Conservation (phyloP, 768 basidiomycete genomes). For the Termitomyces bulborhizus region DNA sequence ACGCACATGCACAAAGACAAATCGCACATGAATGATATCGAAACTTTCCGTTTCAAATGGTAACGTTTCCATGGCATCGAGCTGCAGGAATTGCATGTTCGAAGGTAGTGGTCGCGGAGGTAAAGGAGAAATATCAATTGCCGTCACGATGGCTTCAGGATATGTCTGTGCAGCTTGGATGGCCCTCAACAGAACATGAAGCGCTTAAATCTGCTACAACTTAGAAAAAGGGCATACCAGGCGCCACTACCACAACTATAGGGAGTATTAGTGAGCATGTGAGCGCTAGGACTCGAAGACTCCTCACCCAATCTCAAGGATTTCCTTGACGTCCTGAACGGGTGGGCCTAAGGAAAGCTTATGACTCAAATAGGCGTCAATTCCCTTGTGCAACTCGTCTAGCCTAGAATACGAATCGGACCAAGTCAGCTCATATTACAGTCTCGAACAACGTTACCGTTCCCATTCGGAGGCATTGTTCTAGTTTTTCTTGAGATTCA, state of each 20-base stretch:
- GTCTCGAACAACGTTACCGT: not conserved
- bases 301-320: slow-evolving; percentile 5
- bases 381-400: slow-evolving; percentile 6
- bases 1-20: not conserved
- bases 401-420: not conserved
- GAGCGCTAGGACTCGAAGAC: no score
- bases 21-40: not conserved
- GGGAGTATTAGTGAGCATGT: not conserved
- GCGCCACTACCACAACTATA: slow-evolving; percentile 1
- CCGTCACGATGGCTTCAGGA: slow-evolving; percentile 4
- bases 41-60: not conserved
- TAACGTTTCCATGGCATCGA: not conserved
- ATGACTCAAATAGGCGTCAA: slow-evolving; percentile 1
- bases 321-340: not conserved
- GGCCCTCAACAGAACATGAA: not conserved
- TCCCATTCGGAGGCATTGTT: not conserved
- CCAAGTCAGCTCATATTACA: not conserved
- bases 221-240: not conserved
- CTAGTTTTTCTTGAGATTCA: not conserved
- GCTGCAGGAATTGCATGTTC: slow-evolving; percentile 1
- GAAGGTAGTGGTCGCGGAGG: not conserved
- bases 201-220: not conserved
- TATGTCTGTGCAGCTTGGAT: slow-evolving; percentile 5
- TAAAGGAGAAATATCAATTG: slow-evolving; percentile 5
- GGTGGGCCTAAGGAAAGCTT: slow-evolving; percentile 1